phyloP scores from a whole-genome alignment of 768 basidiomycete genomes.

The Pleurotus eryngii region DNA sequence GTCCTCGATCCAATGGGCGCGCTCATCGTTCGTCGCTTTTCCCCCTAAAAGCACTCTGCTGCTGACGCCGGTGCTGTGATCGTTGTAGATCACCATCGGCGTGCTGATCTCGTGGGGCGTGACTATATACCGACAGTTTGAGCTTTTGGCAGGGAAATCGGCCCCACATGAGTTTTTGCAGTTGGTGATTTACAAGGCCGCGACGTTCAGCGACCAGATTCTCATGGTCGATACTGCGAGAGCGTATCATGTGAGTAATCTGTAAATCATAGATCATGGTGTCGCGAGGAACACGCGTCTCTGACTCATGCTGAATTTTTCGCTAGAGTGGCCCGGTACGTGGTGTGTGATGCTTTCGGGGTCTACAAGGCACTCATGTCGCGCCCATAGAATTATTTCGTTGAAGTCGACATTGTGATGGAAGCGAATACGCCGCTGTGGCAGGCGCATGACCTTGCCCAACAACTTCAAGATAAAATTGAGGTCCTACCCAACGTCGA shows the following conservation, averaged over 20 bases:
- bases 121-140: slow-evolving; percentile 79
- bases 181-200: slow-evolving; percentile 86
- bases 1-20: slow-evolving; percentile 78
- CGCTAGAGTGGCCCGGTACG: slow-evolving; percentile 65
- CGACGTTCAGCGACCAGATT: slow-evolving; percentile 85
- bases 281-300: too few species aligned
- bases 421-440: slow-evolving; percentile 81
- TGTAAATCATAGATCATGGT: neutral
- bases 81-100: slow-evolving; percentile 65
- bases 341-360: too few species aligned
- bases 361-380: too few species aligned
- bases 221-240: slow-evolving; percentile 86
- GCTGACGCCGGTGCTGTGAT: slow-evolving; percentile 4
- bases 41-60: slow-evolving; percentile 3
- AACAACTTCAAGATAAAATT: slow-evolving; percentile 84
- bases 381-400: slow-evolving; percentile 70
- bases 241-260: slow-evolving; percentile 74
- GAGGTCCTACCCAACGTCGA: slow-evolving; percentile 87
- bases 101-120: slow-evolving; percentile 74
- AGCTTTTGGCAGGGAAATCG: slow-evolving; percentile 84
- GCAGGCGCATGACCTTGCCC: slow-evolving; percentile 85
- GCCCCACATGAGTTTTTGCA: slow-evolving; percentile 91
- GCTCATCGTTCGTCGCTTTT: slow-evolving; percentile 50
- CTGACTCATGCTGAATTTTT: too few species aligned
- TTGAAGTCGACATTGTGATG: slow-evolving; percentile 95